Conservation (phyloP, 768 basidiomycete genomes). For the Agrocybe chaxingu region DNA sequence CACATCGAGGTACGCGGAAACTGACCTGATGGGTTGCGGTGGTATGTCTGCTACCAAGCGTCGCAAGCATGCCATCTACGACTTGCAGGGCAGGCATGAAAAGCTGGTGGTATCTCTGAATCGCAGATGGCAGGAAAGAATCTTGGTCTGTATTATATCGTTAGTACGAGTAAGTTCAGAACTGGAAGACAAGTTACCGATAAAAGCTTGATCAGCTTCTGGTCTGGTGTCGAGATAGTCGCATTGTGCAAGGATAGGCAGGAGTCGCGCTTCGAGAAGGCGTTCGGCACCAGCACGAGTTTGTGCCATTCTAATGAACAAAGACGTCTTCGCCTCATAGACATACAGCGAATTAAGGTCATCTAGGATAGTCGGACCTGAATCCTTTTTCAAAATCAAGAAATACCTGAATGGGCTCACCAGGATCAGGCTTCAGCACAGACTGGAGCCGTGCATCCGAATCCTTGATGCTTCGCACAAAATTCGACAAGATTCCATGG, state of each 20-base stretch:
- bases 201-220: slow-evolving; percentile 76
- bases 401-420: slow-evolving; percentile 38
- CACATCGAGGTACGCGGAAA: not conserved
- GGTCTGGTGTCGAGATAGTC: slow-evolving; percentile 87
- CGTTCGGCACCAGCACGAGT: slow-evolving; percentile 82
- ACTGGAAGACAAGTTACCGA: slow-evolving; percentile 47
- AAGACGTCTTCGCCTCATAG: slow-evolving; percentile 91
- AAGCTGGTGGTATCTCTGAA: slow-evolving; percentile 88
- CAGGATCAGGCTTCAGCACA: slow-evolving; percentile 86
- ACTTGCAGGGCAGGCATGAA: slow-evolving; percentile 86
- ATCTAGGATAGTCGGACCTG: slow-evolving; percentile 41
- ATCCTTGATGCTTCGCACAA: slow-evolving; percentile 83
- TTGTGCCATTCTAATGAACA: slow-evolving; percentile 83
- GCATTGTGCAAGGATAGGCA: slow-evolving; percentile 75
- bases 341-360: slow-evolving; percentile 90
- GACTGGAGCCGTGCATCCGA: slow-evolving; percentile 69
- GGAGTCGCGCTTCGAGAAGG: slow-evolving; percentile 72
- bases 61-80: slow-evolving; percentile 70
- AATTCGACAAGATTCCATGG: slow-evolving; percentile 77
- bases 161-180: not conserved
- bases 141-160: slow-evolving; percentile 56
- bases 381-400: not conserved
- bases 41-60: slow-evolving; percentile 66
- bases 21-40: slow-evolving; percentile 69
- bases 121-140: slow-evolving; percentile 83